Evolutionary conservation across 495 filamentous ascomycete genomes (phyloP).

Genomic region (Sordaria brevicollis): DNA sequence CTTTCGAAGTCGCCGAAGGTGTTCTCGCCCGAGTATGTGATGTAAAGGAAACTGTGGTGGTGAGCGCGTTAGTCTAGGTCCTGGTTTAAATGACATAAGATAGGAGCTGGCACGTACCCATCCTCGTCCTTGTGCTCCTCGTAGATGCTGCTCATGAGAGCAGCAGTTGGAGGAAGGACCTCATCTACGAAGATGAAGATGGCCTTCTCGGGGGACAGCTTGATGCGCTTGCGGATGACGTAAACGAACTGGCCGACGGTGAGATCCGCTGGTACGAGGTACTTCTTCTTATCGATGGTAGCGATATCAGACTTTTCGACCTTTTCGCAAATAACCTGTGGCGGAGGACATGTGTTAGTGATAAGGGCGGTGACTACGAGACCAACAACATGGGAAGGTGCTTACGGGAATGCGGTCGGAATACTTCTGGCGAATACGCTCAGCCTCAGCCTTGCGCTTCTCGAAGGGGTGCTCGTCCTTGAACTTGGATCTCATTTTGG

Average conservation of each 20-base stretch:
- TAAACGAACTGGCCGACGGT: slow-evolving; percentile 99
- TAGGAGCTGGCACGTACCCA: slow-evolving; percentile 37
- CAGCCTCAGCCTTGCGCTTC: slow-evolving; percentile 98
- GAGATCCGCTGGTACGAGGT: slow-evolving; percentile 92
- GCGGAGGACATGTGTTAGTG: slow-evolving; percentile 1
- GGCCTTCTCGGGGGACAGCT: slow-evolving; percentile 98
- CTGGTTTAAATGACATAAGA: neutral
- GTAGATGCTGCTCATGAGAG: slow-evolving; percentile 98
- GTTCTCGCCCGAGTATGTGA: slow-evolving; percentile 98
- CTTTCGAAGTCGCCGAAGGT: slow-evolving; percentile 65
- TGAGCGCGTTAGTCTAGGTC: slow-evolving; percentile 7
- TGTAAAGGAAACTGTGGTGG: slow-evolving; percentile 35
- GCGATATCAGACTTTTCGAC: slow-evolving; percentile 98
- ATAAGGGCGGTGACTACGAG: slow-evolving; percentile 7
- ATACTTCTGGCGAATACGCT: slow-evolving; percentile 98
- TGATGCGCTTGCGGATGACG: slow-evolving; percentile 99
- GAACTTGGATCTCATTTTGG: slow-evolving; percentile 92
- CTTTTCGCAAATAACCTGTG: slow-evolving; percentile 97
- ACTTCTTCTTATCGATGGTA: slow-evolving; percentile 99
- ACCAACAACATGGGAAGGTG: slow-evolving; percentile 15
- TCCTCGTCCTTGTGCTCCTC: slow-evolving; percentile 91
- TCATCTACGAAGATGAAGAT: slow-evolving; percentile 99
- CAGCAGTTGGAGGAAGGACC: slow-evolving; percentile 91
- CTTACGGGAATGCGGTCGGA: slow-evolving; percentile 95
- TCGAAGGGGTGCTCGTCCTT: slow-evolving; percentile 99